Evolutionary conservation across 768 basidiomycete genomes (phyloP).

Genomic region (Lactifluus piperatus): DNA sequence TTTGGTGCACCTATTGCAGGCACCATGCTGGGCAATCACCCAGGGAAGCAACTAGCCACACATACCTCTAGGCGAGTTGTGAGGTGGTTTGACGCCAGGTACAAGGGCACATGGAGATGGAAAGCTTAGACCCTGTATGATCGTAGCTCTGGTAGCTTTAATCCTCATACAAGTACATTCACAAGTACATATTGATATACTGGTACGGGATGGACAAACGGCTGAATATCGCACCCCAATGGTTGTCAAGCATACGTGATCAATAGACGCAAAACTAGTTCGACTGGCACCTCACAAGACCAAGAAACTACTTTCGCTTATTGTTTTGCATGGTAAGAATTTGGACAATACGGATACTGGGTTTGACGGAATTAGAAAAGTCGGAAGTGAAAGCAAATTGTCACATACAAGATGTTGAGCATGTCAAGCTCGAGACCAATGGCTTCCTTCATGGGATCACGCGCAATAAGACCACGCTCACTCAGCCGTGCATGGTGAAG

Average conservation of each 20-base stretch:
- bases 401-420: constrained; percentile 78
- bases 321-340: constrained; percentile 63
- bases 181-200: neutral
- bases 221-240: neutral
- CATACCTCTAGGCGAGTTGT: constrained; percentile 23
- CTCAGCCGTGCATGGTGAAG: constrained; percentile 66
- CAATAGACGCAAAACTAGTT: neutral
- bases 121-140: constrained; percentile 26
- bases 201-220: neutral
- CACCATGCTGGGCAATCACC: constrained; percentile 30
- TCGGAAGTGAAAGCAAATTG: neutral
- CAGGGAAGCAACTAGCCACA: constrained; percentile 8
- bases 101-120: constrained; percentile 35
- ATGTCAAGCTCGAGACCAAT: constrained; percentile 76
- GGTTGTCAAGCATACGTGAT: neutral
- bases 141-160: neutral
- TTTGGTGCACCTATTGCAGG: constrained; percentile 37
- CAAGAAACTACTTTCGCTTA: constrained; percentile 36
- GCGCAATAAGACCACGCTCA: constrained; percentile 53
- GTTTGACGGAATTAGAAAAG: constrained; percentile 13
- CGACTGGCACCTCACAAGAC: too few relatives aligned
- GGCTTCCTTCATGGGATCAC: constrained; percentile 73
- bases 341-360: constrained; percentile 72
- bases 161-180: neutral
- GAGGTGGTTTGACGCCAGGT: constrained; percentile 34